Conservation (phyloP, 2,329 filamentous ascomycete species). For the Colletotrichum sp. region DNA sequence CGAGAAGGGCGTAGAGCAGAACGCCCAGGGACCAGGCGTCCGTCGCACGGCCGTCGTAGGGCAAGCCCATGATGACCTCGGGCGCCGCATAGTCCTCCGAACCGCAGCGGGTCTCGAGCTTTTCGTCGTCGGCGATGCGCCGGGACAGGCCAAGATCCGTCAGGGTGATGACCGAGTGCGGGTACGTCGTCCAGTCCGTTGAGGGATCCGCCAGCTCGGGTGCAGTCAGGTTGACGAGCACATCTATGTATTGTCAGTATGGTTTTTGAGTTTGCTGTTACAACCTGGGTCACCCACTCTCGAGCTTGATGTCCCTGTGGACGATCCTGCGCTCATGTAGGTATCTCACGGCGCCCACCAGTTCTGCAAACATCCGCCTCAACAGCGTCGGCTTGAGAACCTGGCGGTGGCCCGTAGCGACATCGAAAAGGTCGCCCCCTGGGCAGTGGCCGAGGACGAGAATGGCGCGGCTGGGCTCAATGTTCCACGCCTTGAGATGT, state of each 20-base stretch:
- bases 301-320: constrained; percentile 96
- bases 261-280: not conserved
- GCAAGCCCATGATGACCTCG: constrained; percentile 93
- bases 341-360: constrained; percentile 85
- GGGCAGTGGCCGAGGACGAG: constrained; percentile 91
- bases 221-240: constrained; percentile 83
- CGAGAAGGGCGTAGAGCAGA: constrained; percentile 88
- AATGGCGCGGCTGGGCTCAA: constrained; percentile 81
- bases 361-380: constrained; percentile 86
- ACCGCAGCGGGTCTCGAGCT: constrained; percentile 91
- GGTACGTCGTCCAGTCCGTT: constrained; percentile 75
- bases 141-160: constrained; percentile 92
- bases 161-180: constrained; percentile 83
- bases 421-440: constrained; percentile 92
- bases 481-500: constrained; percentile 89
- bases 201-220: constrained; percentile 67
- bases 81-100: constrained; percentile 97
- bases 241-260: constrained; percentile 60
- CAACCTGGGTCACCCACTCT: constrained; percentile 65
- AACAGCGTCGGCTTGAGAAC: constrained; percentile 73
- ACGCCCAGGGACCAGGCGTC: constrained; percentile 97
- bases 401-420: constrained; percentile 76
- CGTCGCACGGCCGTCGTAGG: constrained; percentile 89
- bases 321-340: constrained; percentile 87
- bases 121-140: constrained; percentile 82